Base-by-base conservation (phyloP, 805 yeast species). In the Cyberlindnera mycetangii region DNA sequence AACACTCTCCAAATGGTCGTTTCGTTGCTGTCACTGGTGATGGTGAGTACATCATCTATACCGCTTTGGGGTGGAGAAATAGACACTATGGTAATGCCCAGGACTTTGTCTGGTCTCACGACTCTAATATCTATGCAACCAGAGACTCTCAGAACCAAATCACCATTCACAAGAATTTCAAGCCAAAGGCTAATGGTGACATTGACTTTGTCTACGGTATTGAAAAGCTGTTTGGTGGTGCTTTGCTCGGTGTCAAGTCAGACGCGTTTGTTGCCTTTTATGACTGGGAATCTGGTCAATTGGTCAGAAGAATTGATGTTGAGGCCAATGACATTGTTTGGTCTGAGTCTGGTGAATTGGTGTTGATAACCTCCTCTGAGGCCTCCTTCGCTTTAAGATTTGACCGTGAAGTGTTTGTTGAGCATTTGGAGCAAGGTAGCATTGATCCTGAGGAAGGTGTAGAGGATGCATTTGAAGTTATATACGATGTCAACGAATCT, bases 1-100 rank as follows among this genome's bases (percentile, higher is more conserved):
- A 75, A 39, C 99, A 93, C 67, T 92, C 98, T 36, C 97, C 98
- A 51, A 93, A 93, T 63, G 99, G 99, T 52, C 81, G 97, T 66
- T 93, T 86, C 64, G 97, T 90, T 32, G 85, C 98, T 21, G 97
- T 93, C 39, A 85, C 92, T 37, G 99, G 99, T 61, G 99, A 93
- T 68, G 97, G 97, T 48, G 99, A 93, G 68, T 92, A 89, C 65
- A 88, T 92, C 56, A 84, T 93, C 43, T 93, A 92, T 69, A 90
- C 98, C 2, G 92, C 99, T 2, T 76, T 93, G 58, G 98, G 98
- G 1, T 93, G 99, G 99, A 81, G 99, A 71, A 89, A 92, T 60
- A 93, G 89, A 70, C 75, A 89, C 39, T 93, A 86, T 66, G 98
- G 98, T 51, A 76, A 79, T 45, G 97, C 96, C 17, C 69, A 81